phyloP scores from a whole-genome alignment of 2,329 filamentous ascomycete species.

The Nigrograna mackinnonii region DNA sequence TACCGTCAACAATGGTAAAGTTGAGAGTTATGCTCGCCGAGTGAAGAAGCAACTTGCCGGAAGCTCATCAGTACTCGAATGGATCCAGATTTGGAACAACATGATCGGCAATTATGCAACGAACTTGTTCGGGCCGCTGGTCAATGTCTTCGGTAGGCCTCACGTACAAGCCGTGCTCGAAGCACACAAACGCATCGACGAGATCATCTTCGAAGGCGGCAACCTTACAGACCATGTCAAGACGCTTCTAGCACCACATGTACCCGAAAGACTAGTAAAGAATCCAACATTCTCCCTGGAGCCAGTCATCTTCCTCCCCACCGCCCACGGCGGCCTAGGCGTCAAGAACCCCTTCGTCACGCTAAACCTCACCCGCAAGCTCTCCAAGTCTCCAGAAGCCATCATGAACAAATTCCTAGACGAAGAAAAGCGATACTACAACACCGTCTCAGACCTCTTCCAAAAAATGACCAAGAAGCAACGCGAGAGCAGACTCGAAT shows the following conservation, averaged over 20 bases:
- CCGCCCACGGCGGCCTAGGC: constrained; percentile 30
- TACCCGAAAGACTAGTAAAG: no score
- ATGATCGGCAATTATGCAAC: constrained; percentile 25
- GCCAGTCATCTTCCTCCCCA: constrained; percentile 29
- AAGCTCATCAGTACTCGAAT: constrained; percentile 24
- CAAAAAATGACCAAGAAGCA: constrained; percentile 8
- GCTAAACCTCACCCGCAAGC: constrained; percentile 18
- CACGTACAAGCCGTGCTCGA: constrained; percentile 25
- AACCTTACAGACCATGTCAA: constrained; percentile 24
- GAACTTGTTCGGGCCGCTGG: constrained; percentile 30
- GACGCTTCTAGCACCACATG: constrained; percentile 15
- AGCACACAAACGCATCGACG: constrained; percentile 24
- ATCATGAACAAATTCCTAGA: constrained; percentile 14
- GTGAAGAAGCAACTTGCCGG: constrained; percentile 23
- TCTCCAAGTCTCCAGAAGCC: constrained; percentile 9
- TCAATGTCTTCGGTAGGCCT: constrained; percentile 24
- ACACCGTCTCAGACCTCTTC: background rate
- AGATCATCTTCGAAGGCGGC: constrained; percentile 20
- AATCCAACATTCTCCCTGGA: constrained; percentile 16
- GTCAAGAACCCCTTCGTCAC: constrained; percentile 30
- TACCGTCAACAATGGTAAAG: constrained; percentile 14
- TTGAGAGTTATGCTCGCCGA: constrained; percentile 17
- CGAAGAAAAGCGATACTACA: constrained; percentile 23
- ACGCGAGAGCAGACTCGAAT: constrained; percentile 13
- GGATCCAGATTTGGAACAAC: constrained; percentile 32